Evolutionary conservation across 2,329 filamentous ascomycete genomes (phyloP).

Genomic region (Curvularia sp.): DNA sequence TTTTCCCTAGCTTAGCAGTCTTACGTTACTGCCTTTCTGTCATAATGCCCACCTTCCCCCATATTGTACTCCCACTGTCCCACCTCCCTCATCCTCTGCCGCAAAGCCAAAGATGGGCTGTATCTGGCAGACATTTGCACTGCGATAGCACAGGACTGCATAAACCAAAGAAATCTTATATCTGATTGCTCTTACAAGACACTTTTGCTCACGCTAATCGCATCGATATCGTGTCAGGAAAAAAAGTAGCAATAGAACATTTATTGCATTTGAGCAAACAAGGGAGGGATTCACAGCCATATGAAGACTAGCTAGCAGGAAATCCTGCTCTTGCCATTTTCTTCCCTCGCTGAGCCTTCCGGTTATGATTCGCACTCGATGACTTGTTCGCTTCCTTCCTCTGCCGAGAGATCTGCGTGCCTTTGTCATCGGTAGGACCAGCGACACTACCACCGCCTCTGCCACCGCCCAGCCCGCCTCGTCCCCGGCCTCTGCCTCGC

Average conservation of each 20-base stretch:
- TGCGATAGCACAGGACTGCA: too few relatives aligned
- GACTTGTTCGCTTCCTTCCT: slow-evolving; percentile 84
- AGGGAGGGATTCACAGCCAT: background rate
- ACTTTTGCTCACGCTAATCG: too few relatives aligned
- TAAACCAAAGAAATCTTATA: background rate
- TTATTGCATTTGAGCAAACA: background rate
- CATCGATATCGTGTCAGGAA: too few relatives aligned
- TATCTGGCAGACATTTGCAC: too few relatives aligned
- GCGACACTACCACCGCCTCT: slow-evolving; percentile 63
- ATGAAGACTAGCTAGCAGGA: slow-evolving; percentile 42
- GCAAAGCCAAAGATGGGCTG: too few relatives aligned
- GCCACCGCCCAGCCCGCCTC: slow-evolving; percentile 42
- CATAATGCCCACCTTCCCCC: too few relatives aligned
- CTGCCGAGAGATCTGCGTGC: slow-evolving; percentile 73
- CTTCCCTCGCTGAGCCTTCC: slow-evolving; percentile 71
- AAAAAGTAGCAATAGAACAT: background rate
- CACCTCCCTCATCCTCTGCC: too few relatives aligned
- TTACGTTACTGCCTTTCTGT: too few relatives aligned
- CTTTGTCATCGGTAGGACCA: slow-evolving; percentile 71
- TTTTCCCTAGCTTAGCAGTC: too few relatives aligned
- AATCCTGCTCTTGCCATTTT: slow-evolving; percentile 68
- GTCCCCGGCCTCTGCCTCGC: slow-evolving; percentile 45
- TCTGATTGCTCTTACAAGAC: too few relatives aligned
- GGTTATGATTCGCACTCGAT: slow-evolving; percentile 84
- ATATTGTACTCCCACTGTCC: too few relatives aligned